Base-by-base conservation (phyloP, 208 protist genomes). In the Herpetomonas samuelpessoai region DNA sequence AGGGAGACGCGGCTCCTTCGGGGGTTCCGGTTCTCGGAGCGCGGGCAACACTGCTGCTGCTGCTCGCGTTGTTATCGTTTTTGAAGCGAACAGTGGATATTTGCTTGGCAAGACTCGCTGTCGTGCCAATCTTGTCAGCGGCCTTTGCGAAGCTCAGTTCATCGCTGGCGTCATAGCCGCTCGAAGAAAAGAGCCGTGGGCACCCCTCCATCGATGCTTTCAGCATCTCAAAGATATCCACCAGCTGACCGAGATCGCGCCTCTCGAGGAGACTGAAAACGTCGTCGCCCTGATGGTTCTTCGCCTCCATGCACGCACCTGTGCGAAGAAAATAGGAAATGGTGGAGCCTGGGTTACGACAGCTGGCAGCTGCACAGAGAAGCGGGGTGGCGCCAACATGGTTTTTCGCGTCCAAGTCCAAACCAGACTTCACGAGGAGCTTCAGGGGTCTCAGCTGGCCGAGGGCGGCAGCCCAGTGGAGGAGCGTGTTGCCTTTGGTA, bases 401-500 rank as follows among this genome's bases (percentile, higher is more conserved):
- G 50, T 94, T 94, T 19, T 49, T 26, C 0, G 53, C 56, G 21
- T 89, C 57, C 9, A 88, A 48, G 14, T 72, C 54, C 1, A 80
- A 38, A 0, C 79, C 80, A 3, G 62, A 44, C 28, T 74, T 25
- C 25, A 90, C 45, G 24, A 91, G 65, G 14, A 69, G 25, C 19
- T 62, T 60, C 0, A 83, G 68, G 0, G 68, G 56, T 16, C 57
- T 30, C 12, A 77, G 39, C 55, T 79, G 68, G 12, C 83, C 84
- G 0, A 88, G 35, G 4, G 74, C 55, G 0, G 80, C 73, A 1
- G 80, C 82, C 80, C 84, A 91, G 60, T 94, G 88, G 25, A 94
- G 65, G 19, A 89, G 51, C 12, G 71, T 83, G 53, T 94, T 94
- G 6, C 74, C 62, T 4, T 44, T 49, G 0, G 51, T 56, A 31